These are phyloP conservation scores for Artemisia annua DNA, from an alignment of 129 eudicot genomes.

Conservation along the genomic window DNA sequence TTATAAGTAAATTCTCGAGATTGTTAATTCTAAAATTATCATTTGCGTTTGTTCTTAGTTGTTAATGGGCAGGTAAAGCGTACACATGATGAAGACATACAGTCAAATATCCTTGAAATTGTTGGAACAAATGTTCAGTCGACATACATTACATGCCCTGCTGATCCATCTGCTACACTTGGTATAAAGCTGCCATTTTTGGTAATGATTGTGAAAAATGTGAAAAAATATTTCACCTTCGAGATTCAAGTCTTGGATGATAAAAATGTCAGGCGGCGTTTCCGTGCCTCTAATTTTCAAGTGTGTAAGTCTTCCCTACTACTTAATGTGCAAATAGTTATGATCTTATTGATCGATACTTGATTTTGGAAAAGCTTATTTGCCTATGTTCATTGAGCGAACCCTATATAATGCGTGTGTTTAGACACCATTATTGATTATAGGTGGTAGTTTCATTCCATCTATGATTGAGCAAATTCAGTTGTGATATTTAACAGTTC, in stretches of 20 bases:
- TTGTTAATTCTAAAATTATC: not conserved
- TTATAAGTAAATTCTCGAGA: not conserved
- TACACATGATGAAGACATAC: conserved; percentile 89
- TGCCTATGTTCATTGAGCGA: not conserved
- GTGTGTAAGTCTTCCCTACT: conserved; percentile 85
- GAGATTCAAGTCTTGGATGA: conserved; percentile 99
- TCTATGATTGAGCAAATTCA: too few relatives aligned
- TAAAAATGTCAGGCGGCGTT: conserved; percentile 96
- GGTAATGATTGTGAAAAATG: conserved; percentile 85
- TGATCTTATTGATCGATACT: not conserved
- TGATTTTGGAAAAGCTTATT: not conserved
- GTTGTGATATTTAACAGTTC: too few relatives aligned
- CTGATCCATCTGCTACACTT: conserved; percentile 95
- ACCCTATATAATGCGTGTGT: not conserved
- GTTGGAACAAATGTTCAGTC: conserved; percentile 94
- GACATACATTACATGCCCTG: conserved; percentile 86
- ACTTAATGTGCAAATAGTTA: conserved; percentile 18
- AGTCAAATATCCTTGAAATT: conserved; percentile 87
- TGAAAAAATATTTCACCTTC: conserved; percentile 88
- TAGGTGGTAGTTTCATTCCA: too few relatives aligned
- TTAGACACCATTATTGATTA: not conserved
- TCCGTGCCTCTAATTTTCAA: conserved; percentile 99
- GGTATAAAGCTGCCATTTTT: conserved; percentile 95
- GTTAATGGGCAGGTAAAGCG: conserved; percentile 92
- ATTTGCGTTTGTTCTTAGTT: conserved; percentile 48